Evolutionary conservation across 2,329 filamentous ascomycete genomes (phyloP).

Genomic region (Phoma herbarum): DNA sequence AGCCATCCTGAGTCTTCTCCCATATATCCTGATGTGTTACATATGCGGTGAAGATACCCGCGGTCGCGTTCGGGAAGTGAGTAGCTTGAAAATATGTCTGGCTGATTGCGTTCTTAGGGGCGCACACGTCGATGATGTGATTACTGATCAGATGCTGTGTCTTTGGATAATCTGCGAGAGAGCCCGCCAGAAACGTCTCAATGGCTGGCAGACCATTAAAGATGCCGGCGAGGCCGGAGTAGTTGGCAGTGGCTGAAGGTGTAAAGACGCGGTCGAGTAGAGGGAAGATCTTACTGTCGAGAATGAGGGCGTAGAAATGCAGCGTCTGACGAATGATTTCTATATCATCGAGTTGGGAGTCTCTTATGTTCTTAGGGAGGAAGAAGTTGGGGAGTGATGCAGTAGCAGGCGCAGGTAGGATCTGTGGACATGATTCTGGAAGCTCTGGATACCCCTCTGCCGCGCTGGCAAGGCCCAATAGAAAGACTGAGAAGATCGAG

Average conservation of each 20-base stretch:
- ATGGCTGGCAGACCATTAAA: conserved; percentile 14
- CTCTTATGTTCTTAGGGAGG: conserved; percentile 10
- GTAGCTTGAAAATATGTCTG: conserved; percentile 19
- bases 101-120: conserved; percentile 11
- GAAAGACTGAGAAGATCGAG: not conserved
- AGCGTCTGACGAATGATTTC: conserved; percentile 15
- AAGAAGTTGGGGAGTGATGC: conserved; percentile 11
- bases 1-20: conserved; percentile 14
- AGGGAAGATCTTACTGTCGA: conserved; percentile 15
- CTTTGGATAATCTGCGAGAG: conserved; percentile 9
- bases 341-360: conserved; percentile 11
- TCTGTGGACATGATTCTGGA: conserved; percentile 16
- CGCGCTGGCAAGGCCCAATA: not conserved
- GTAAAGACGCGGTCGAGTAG: conserved; percentile 16
- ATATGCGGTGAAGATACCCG: conserved; percentile 13
- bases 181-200: conserved; percentile 8
- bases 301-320: conserved; percentile 15
- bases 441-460: not conserved
- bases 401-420: conserved; percentile 12
- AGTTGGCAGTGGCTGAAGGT: conserved; percentile 12
- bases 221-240: conserved; percentile 15
- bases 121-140: conserved; percentile 20
- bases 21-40: conserved; percentile 17
- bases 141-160: conserved; percentile 17
- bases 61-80: conserved; percentile 16